A percentile compares a stretch with the other conserved stretches of the same genome.
Evolutionary conservation across 1,139 yeast species (phyloP).

Genomic region (Diutina ranongensis): DNA sequence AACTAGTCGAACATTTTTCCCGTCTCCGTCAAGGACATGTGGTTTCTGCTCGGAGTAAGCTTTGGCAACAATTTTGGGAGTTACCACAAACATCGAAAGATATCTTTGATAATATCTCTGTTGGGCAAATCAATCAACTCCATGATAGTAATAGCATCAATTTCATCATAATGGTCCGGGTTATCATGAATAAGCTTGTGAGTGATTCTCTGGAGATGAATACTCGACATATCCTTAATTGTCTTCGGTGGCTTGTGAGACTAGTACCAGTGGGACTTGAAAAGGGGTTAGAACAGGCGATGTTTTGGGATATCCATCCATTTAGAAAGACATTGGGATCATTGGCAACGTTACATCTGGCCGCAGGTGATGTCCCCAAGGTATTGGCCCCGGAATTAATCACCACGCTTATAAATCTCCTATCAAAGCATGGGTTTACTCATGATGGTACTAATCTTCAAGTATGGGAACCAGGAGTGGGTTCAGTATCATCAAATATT

Average conservation of each 20-base stretch:
- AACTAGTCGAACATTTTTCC: background rate
- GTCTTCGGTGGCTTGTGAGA: constrained; percentile 1
- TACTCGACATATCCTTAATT: background rate
- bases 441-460: constrained; percentile 6
- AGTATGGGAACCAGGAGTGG: constrained; percentile 77
- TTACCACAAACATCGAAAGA: background rate
- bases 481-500: constrained; percentile 13
- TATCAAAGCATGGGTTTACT: background rate
- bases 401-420: background rate
- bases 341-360: background rate
- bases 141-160: background rate
- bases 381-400: background rate
- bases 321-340: background rate
- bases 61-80: background rate
- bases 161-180: constrained; percentile 1
- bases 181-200: background rate
- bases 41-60: background rate
- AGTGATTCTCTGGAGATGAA: background rate
- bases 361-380: background rate
- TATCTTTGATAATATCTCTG: background rate
- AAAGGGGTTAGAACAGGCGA: background rate
- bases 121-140: background rate
- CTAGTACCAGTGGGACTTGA: constrained; percentile 1
- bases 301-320: background rate
- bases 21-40: constrained; percentile 3